Evolutionary conservation across 1,139 yeast species (phyloP).

Genomic region (Saccharomyces uvarum): DNA sequence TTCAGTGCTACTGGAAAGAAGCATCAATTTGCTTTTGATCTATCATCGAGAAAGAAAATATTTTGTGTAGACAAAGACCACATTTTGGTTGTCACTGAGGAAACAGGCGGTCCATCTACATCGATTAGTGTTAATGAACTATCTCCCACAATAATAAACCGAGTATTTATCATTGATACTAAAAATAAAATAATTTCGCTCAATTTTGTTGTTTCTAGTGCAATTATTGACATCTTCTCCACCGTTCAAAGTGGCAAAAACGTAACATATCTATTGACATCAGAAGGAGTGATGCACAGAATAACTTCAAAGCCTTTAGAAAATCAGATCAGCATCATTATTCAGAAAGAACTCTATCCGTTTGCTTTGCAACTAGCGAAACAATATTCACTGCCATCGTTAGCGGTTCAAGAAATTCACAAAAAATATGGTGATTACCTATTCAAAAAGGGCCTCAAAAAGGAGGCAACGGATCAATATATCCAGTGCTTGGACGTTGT

Average conservation of each 20-base stretch:
- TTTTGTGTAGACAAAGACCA: constrained; percentile 38
- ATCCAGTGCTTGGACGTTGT: constrained; percentile 46
- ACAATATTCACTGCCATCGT: constrained; percentile 32
- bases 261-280: constrained; percentile 48
- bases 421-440: constrained; percentile 64
- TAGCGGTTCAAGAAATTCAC: constrained; percentile 44
- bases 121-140: background rate
- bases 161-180: constrained; percentile 57
- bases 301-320: constrained; percentile 59
- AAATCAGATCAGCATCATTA: constrained; percentile 62
- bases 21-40: constrained; percentile 50
- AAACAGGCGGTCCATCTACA: constrained; percentile 8
- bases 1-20: constrained; percentile 44
- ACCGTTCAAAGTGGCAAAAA: constrained; percentile 46
- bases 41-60: constrained; percentile 47
- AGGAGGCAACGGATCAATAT: constrained; percentile 65
- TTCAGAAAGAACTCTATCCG: constrained; percentile 62
- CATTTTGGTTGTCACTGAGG: constrained; percentile 34
- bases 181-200: constrained; percentile 64
- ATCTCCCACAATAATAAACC: constrained; percentile 25
- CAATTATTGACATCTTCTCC: constrained; percentile 43
- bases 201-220: constrained; percentile 57
- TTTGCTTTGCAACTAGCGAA: constrained; percentile 68
- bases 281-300: constrained; percentile 69
- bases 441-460: constrained; percentile 56